These are phyloP conservation scores for Aphanocladium album DNA, from an alignment of 2,329 filamentous ascomycete species.

Conservation along the genomic window DNA sequence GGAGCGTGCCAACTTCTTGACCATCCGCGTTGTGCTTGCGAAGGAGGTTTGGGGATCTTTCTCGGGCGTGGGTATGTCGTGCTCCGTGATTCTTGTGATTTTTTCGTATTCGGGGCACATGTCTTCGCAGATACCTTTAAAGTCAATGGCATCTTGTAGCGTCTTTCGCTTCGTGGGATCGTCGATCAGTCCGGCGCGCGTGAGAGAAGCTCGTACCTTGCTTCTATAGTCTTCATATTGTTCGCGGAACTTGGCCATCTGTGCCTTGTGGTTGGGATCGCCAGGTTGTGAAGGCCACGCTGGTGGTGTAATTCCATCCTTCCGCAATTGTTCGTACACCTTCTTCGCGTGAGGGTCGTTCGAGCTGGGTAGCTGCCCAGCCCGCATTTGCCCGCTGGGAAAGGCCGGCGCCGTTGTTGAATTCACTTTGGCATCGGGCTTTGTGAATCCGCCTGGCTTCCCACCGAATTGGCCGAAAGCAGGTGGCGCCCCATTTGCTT, in stretches of 20 bases:
- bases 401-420: slow-evolving; percentile 15
- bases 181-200: slow-evolving; percentile 57
- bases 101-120: slow-evolving; percentile 67
- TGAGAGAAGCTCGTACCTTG: slow-evolving; percentile 52
- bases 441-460: slow-evolving; percentile 12
- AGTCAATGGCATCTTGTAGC: slow-evolving; percentile 59
- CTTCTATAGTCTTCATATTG: slow-evolving; percentile 53
- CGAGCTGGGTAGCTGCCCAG: slow-evolving; percentile 17
- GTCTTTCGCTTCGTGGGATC: slow-evolving; percentile 59
- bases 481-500: background rate
- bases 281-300: slow-evolving; percentile 52
- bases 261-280: slow-evolving; percentile 43
- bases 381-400: background rate
- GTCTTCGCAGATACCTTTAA: slow-evolving; percentile 63
- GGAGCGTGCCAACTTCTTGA: slow-evolving; percentile 63
- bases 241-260: slow-evolving; percentile 51
- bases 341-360: slow-evolving; percentile 41
- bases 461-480: background rate
- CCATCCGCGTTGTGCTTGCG: slow-evolving; percentile 50
- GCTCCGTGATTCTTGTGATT: slow-evolving; percentile 56
- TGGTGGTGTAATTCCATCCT: slow-evolving; percentile 50
- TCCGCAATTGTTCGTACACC: slow-evolving; percentile 49
- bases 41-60: slow-evolving; percentile 42
- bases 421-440: slow-evolving; percentile 16
- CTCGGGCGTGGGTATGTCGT: slow-evolving; percentile 53